Percentiles rank a stretch among this genome's conserved stretches.
These are phyloP conservation scores for Venturia pyrina DNA, from an alignment of 2,329 filamentous ascomycete genomes.

Conservation along the genomic window DNA sequence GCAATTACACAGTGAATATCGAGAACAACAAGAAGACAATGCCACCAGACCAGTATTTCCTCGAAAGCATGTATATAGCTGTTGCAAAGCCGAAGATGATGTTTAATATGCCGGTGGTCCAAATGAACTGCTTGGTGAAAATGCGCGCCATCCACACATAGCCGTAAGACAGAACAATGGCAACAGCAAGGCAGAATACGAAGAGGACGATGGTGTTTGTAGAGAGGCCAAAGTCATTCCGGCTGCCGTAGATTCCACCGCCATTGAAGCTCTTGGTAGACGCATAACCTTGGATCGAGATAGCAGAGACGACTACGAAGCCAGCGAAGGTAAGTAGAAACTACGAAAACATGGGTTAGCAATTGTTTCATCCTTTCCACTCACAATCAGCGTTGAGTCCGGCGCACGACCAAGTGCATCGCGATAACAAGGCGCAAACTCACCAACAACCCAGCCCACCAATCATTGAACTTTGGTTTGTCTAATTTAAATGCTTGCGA, in stretches of 20 bases:
- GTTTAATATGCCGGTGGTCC: conserved; percentile 83
- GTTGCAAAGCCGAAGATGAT: conserved; percentile 76
- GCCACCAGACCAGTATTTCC: conserved; percentile 69
- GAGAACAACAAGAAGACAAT: conserved; percentile 80
- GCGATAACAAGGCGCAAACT: conserved; percentile 6
- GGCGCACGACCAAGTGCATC: conserved; percentile 16
- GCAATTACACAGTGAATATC: conserved; percentile 53
- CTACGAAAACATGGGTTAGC: conserved; percentile 26
- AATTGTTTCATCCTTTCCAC: background rate
- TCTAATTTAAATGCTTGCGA: conserved; percentile 75
- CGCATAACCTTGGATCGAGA: conserved; percentile 64
- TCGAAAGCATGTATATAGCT: conserved; percentile 73
- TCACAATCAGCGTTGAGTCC: background rate
- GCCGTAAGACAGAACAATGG: conserved; percentile 61
- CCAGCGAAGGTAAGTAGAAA: conserved; percentile 62
- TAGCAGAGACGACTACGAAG: conserved; percentile 65
- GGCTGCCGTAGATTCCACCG: conserved; percentile 61
- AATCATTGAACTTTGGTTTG: conserved; percentile 78
- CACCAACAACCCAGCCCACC: conserved; percentile 78
- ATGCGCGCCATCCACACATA: conserved; percentile 68
- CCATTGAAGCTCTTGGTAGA: conserved; percentile 52
- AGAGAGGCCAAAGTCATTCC: conserved; percentile 59
- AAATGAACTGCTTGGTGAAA: conserved; percentile 86
- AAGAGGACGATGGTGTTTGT: conserved; percentile 84
- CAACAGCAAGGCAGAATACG: conserved; percentile 62